Evolutionary conservation across 2,329 filamentous ascomycete species (phyloP), one percentile per base, ranked within the genome.

Genomic region (Dactylella cylindrospora): DNA sequence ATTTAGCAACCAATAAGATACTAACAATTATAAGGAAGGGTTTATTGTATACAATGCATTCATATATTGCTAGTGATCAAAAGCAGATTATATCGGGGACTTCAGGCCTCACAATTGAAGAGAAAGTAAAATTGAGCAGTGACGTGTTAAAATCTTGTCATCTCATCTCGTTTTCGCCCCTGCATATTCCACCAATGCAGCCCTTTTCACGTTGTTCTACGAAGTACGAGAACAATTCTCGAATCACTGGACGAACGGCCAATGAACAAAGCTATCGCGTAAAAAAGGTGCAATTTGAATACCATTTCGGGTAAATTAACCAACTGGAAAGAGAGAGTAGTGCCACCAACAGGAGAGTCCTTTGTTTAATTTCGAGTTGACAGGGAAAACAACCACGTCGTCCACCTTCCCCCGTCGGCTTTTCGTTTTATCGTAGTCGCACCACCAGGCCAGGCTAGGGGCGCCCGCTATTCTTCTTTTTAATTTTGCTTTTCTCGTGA

Each of bases 261-360:
- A 12, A 12, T 33, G n/a, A 5, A 40, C 36, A 40, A 13, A 20
- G 20, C 7, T 23, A 40, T 40, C 36, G 36, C 36, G 36, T 40
- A 19, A 40, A n/a, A 9, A 9, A 22, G 36, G 50, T 43, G 57
- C 57, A 54, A 62, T 62, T 50, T 52, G 55, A 23, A 33, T 62
- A 32, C 57, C 57, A 22, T 44, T 53, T 62, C 38, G 46, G 57
- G 57, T 47, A 53, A 54, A n/a, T n/a, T n/a, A 44, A 60, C 6
- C 35, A 26, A 20, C n/a, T 29, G 23, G 15, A 8, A 32, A 33
- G 25, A 28, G 19, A 17, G n/a, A 28, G n/a, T n/a, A n/a, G n/a
- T n/a, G n/a, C 32, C 32, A 35, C 32, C n/a, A 35, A 13, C n/a
- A 9, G 49, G 38, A 39, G 49, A 39, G 49, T 33, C 39, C 19